phyloP scores from a whole-genome alignment of 2,329 filamentous ascomycete genomes.

The Clathrospora elynae region DNA sequence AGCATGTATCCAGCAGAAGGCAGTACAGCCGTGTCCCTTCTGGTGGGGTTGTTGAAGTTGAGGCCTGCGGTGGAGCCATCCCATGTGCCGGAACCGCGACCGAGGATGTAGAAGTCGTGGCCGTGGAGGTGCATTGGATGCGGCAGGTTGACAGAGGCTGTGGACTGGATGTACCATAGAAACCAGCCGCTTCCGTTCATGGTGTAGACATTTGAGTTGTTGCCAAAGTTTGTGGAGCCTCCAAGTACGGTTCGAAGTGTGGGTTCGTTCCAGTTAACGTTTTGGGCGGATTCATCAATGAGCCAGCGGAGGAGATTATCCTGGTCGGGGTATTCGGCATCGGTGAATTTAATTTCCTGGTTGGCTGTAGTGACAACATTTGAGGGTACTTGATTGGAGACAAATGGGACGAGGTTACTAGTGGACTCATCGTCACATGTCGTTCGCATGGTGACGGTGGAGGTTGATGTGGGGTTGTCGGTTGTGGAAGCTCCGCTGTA shows the following conservation, averaged over 20 bases:
- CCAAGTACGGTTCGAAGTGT: conserved; percentile 53
- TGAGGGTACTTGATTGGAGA: conserved; percentile 48
- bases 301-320: conserved; percentile 52
- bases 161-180: conserved; percentile 56
- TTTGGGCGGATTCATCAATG: conserved; percentile 48
- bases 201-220: conserved; percentile 37
- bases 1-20: conserved; percentile 53
- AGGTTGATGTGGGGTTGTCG: conserved; percentile 44
- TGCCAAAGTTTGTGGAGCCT: conserved; percentile 28
- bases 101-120: conserved; percentile 53
- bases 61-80: conserved; percentile 40
- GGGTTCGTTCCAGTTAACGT: conserved; percentile 51
- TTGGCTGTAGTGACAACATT: conserved; percentile 37
- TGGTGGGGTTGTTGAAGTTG: conserved; percentile 46
- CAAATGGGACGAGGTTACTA: conserved; percentile 46
- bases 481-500: conserved; percentile 44
- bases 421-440: conserved; percentile 48
- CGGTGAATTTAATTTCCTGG: conserved; percentile 39
- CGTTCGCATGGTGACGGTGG: conserved; percentile 39
- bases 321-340: conserved; percentile 36
- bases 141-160: conserved; percentile 42
- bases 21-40: conserved; percentile 48
- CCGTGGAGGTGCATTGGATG: conserved; percentile 51
- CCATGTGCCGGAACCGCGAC: conserved; percentile 44
- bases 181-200: conserved; percentile 48